phyloP scores from a whole-genome alignment of 768 basidiomycete genomes.

The Phylloporus sp. region DNA sequence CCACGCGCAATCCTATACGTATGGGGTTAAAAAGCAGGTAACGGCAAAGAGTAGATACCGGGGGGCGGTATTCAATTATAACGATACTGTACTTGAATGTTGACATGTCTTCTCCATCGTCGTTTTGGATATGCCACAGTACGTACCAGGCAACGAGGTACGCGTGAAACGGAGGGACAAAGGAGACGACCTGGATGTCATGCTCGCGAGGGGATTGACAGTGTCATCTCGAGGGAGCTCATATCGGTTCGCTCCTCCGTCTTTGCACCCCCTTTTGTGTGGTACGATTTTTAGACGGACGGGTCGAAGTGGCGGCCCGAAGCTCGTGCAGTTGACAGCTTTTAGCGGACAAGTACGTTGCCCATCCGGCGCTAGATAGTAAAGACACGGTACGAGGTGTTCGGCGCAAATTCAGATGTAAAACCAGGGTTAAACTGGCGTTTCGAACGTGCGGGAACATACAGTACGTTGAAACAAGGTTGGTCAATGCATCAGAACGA shows the following conservation, averaged over 20 bases:
- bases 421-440: background rate
- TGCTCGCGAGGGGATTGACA: background rate
- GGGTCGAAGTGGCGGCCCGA: too few relatives aligned
- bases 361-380: background rate
- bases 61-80: background rate
- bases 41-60: background rate
- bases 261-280: background rate
- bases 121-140: background rate
- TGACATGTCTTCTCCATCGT: background rate
- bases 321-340: too few relatives aligned
- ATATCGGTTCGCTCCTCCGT: background rate
- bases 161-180: background rate
- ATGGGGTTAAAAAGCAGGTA: background rate
- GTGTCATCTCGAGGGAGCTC: background rate
- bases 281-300: background rate
- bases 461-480: background rate
- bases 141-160: slow-evolving; percentile 4
- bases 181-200: background rate
- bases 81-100: background rate
- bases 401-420: background rate
- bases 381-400: background rate
- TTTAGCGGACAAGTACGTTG: background rate
- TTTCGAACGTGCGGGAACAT: background rate
- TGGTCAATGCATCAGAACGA: background rate
- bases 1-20: background rate